Evolutionary conservation across 1,139 yeast species (phyloP), one percentile per base, ranked within the genome.

Genomic region (Yamadazyma conglobata): DNA sequence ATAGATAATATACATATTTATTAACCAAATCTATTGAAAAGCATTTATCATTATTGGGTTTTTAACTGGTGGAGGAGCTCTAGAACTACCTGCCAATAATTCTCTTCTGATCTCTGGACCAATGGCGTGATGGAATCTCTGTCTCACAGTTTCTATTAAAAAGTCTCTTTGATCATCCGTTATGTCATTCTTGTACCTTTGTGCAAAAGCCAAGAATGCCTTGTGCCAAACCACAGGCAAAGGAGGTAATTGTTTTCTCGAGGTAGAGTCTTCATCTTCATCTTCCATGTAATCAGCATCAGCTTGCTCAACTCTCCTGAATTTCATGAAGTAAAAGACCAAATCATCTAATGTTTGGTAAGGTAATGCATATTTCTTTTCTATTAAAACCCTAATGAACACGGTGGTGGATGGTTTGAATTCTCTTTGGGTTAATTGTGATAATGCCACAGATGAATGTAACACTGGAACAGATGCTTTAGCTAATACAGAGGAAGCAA

Each of bases 151-250:
- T 48, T 91, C 97, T 52, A 91, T 62, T 40, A 91, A 65, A 59
- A 89, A 87, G 48, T 91, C 98, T 53, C 96, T 75, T 67, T 91
- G 99, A 54, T 93, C 98, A 48, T 87, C 95, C 10, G 98, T 91
- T 38, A 91, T 86, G 65, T 91, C 98, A 56, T 91, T 89, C 60
- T 91, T 91, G 58, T 91, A 91, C 43, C 96, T 74, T 64, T 89
- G 96, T 25, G 96, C 95, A 66, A 91, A 93, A 3, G 93, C 82
- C 37, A 91, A 69, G 51, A 91, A 82, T 2, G 96, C 89, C 56
- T 91, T 94, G 55, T 93, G 97, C 97, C 98, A 91, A 25, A 91
- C 91, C 10, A 91, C 86, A 5, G 98, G 97, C 48, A 93, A 69
- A 35, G 75, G 74, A n/a, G 83, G 78, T n/a, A 75, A 65, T 27